Evolutionary conservation across 106 monocot genomes (phyloP).

Genomic region (Vanilla planifolia): DNA sequence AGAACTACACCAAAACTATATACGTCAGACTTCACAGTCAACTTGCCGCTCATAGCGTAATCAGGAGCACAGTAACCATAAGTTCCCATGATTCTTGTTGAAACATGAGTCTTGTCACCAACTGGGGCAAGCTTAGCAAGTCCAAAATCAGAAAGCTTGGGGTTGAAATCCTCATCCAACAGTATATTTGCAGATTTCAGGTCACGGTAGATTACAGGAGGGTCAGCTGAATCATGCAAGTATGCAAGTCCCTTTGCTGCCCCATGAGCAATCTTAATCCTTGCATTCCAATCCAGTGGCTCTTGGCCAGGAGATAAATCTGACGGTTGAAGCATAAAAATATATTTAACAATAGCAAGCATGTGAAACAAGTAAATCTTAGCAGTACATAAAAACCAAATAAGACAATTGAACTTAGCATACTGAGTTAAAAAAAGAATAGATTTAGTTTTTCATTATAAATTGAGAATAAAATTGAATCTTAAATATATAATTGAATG

Average conservation of each 20-base stretch:
- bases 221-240: conserved; percentile 2
- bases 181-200: conserved; percentile 5
- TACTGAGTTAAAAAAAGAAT: no score
- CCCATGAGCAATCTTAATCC: conserved; percentile 3
- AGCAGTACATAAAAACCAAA: no score
- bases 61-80: conserved; percentile 9
- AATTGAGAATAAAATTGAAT: no score
- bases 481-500: no score
- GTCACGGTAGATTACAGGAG: conserved; percentile 4
- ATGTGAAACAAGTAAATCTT: not conserved
- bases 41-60: conserved; percentile 7
- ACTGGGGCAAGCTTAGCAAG: conserved; percentile 3
- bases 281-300: not conserved
- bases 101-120: conserved; percentile 6
- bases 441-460: no score
- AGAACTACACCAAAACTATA: conserved; percentile 6
- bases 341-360: no score
- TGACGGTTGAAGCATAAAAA: not conserved
- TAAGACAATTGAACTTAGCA: no score
- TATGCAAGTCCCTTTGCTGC: conserved; percentile 1
- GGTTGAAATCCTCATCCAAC: conserved; percentile 5
- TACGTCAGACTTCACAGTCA: conserved; percentile 8
- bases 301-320: not conserved
- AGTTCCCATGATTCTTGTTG: conserved; percentile 6
- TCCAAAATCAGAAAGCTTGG: conserved; percentile 6